phyloP scores from a whole-genome alignment of 495 filamentous ascomycete species.

The Penicillium bovifimosum region DNA sequence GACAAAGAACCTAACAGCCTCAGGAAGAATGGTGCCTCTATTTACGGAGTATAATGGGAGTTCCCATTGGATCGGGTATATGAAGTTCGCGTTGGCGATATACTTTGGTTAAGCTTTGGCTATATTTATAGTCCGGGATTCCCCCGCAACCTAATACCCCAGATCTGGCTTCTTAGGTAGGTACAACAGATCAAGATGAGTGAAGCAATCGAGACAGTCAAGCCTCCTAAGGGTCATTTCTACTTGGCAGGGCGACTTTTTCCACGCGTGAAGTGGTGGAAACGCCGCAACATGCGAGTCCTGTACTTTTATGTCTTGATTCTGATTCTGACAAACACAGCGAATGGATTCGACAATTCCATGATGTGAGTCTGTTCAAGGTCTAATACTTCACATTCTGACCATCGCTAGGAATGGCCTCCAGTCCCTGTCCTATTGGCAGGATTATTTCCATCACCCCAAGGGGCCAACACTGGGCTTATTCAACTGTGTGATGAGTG shows the following conservation, averaged over 20 bases:
- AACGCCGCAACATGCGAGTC: constrained; percentile 17
- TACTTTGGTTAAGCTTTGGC: not conserved
- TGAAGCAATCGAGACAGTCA: not conserved
- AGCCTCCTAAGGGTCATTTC: constrained; percentile 21
- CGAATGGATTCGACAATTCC: constrained; percentile 27
- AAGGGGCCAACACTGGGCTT: constrained; percentile 23
- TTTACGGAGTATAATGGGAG: not conserved
- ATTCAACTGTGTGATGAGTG: constrained; percentile 20
- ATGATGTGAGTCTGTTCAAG: constrained; percentile 29
- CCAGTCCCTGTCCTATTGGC: constrained; percentile 43
- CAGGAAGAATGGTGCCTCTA: too few species aligned
- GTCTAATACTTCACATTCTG: not conserved
- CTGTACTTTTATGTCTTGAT: constrained; percentile 23
- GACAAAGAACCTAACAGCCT: too few species aligned
- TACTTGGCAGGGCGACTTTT: constrained; percentile 22
- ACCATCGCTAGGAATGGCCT: constrained; percentile 35
- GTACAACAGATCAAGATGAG: not conserved
- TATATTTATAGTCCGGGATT: not conserved
- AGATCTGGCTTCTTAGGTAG: not conserved
- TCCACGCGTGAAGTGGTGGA: constrained; percentile 26
- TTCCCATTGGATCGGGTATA: not conserved
- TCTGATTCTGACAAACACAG: constrained; percentile 20
- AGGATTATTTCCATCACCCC: constrained; percentile 37
- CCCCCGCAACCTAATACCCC: too few species aligned
- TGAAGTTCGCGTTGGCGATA: not conserved